phyloP scores from a whole-genome alignment of 306 rosid genomes.

The Citrullus colocynthis region DNA sequence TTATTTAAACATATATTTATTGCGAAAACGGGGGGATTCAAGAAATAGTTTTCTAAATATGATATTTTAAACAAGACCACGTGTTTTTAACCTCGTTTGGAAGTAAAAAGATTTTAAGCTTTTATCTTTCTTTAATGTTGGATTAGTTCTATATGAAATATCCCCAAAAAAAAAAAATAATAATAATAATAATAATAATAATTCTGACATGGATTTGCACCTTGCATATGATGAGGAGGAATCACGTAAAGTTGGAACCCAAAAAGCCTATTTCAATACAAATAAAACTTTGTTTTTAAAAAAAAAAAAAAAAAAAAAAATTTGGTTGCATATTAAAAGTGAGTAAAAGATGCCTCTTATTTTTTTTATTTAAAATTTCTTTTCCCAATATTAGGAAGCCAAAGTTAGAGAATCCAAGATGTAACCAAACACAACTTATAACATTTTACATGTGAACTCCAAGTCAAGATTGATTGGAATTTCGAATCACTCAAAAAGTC shows the following conservation, averaged over 20 bases:
- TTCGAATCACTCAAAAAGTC: neutral
- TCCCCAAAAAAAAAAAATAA: neutral
- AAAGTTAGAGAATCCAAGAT: neutral
- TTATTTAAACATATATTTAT: too few species aligned
- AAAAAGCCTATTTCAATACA: neutral
- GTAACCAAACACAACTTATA: neutral
- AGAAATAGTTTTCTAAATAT: neutral
- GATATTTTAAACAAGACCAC: too few species aligned
- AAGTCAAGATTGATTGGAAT: slow-evolving; percentile 1
- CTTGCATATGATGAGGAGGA: neutral
- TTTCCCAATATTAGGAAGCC: neutral
- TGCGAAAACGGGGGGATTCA: too few species aligned
- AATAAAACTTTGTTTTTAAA: neutral
- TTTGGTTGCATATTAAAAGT: neutral
- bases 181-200: neutral
- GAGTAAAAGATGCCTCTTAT: neutral
- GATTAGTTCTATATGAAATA: neutral
- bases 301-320: too few species aligned
- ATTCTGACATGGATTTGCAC: neutral
- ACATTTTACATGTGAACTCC: neutral
- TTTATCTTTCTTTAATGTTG: neutral
- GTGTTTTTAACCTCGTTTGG: neutral
- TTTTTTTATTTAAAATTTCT: too few species aligned
- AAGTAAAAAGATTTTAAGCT: neutral
- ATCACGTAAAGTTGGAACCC: neutral